Base-by-base conservation (phyloP, 352 stramenopile genomes). In the Globisporangium abappressorium region DNA sequence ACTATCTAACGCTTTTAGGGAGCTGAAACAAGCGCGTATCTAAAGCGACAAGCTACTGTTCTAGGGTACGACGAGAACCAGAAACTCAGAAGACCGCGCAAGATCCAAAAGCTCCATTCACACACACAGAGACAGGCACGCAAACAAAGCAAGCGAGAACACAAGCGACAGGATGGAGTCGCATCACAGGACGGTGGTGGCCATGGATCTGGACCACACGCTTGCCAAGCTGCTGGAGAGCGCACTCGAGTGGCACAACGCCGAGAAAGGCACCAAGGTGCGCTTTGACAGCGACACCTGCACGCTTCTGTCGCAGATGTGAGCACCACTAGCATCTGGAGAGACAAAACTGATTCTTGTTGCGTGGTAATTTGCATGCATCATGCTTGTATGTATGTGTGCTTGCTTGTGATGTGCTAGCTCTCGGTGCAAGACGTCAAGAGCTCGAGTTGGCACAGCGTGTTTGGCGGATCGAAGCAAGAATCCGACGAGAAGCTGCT, bases 131-230 rank as follows among this genome's bases (percentile, higher is more conserved):
- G 51, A 12, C 30, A 61, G 55, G 20, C 28, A 33, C 2, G 6
- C 8, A 20, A 47, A 18, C 9, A 41, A 26, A 28, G 43, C 8
- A 65, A 36, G 51, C 24, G 26, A 36, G 28, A 15, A 34, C 0
- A 2, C 58, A 36, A 65, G 5, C 22, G 28, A n/a, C 28, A 61
- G 24, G n/a, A 74, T 62, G 65, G 82, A 85, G 38, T 12, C 28
- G 59, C 41, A 69, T 15, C 57, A 69, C 55, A 76, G 81, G 20
- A 59, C 76, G 43, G 80, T 82, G 62, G 51, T 90, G 49, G 79
- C 77, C 2, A 75, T 93, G 28, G 84, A 93, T 56, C 33, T 93
- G 47, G 83, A 93, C 64, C 74, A 90, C 67, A 80, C 85, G 54
- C 76, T 93, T 33, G 70, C 83, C 8, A 70, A 80, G 60, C 47